Evolutionary conservation across 176 grass and related monocot species (phyloP).

Genomic region (Triticum aestivum): DNA sequence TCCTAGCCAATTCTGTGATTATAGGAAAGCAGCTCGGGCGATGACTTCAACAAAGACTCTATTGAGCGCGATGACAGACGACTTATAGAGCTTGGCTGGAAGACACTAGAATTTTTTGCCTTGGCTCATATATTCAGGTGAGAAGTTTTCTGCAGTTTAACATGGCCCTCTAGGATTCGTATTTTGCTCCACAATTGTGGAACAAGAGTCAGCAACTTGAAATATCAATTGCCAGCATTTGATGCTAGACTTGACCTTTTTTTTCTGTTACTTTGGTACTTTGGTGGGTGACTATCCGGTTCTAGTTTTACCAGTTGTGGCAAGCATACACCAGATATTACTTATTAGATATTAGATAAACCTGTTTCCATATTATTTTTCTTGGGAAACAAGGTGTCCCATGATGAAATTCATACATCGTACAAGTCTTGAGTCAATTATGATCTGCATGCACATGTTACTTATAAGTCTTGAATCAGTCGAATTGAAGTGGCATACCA

Average conservation of each 20-base stretch:
- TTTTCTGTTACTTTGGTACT: constrained; percentile 20
- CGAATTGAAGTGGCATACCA: constrained; percentile 92
- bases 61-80: constrained; percentile 84
- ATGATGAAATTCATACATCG: constrained; percentile 13
- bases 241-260: neutral
- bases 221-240: neutral
- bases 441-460: constrained; percentile 1
- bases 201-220: neutral
- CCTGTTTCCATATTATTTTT: constrained; percentile 12
- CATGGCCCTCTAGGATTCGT: neutral
- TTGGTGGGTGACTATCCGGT: neutral
- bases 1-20: constrained; percentile 31
- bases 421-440: neutral
- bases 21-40: constrained; percentile 73
- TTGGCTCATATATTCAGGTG: constrained; percentile 92
- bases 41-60: constrained; percentile 87
- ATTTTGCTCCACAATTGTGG: constrained; percentile 9
- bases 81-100: constrained; percentile 84
- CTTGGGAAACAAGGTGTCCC: constrained; percentile 6
- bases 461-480: constrained; percentile 51
- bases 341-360: neutral
- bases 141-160: constrained; percentile 15
- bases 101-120: constrained; percentile 90
- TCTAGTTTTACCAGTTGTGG: neutral
- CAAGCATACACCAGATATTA: neutral